Evolutionary conservation across 176 grass and related monocot genomes (phyloP).

Genomic region (Tuctoria greenei): DNA sequence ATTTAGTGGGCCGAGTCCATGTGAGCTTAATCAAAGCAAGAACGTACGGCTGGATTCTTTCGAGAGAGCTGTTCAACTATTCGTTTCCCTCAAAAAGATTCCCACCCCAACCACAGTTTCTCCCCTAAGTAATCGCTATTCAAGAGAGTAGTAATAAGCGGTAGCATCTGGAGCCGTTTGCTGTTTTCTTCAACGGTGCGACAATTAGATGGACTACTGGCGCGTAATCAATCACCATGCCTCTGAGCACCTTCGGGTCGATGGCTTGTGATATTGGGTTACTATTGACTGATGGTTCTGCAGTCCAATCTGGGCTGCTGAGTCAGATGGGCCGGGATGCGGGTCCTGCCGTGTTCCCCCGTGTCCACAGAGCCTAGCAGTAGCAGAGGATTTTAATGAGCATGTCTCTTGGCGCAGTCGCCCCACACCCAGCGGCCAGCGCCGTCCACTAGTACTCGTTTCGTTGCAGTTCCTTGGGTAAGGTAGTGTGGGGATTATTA

Average conservation of each 20-base stretch:
- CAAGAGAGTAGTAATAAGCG: neutral
- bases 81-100: neutral
- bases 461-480: neutral
- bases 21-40: conserved; percentile 39
- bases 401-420: conserved; percentile 34
- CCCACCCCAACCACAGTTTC: neutral
- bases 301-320: conserved; percentile 43
- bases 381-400: conserved; percentile 36
- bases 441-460: neutral
- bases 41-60: conserved; percentile 37
- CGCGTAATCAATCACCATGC: neutral
- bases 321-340: conserved; percentile 42
- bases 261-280: neutral
- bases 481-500: neutral
- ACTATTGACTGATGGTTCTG: conserved; percentile 9
- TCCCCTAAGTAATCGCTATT: neutral
- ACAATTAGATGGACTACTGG: neutral
- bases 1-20: conserved; percentile 22
- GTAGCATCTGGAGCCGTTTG: conserved; percentile 12
- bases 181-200: neutral
- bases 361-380: conserved; percentile 28
- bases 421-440: neutral
- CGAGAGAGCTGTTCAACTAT: neutral
- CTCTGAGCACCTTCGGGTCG: neutral
- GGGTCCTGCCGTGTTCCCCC: conserved; percentile 37